Evolutionary conservation across 331 rosid genomes (phyloP).

Genomic region (Arachis monticola): DNA sequence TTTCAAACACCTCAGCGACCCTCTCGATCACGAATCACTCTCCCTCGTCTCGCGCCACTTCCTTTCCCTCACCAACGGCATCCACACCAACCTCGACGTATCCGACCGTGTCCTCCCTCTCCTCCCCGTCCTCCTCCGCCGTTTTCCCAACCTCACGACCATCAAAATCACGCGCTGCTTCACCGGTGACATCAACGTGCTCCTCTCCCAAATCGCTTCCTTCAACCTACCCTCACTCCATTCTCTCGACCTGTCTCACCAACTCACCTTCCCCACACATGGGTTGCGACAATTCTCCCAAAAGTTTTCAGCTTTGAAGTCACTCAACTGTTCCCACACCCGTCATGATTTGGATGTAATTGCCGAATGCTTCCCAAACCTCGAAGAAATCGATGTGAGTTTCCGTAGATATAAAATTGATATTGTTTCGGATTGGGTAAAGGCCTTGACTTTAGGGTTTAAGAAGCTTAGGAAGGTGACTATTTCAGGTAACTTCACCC

Average conservation of each 20-base stretch:
- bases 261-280: slow-evolving; percentile 23
- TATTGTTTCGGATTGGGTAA: not conserved
- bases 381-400: slow-evolving; percentile 63
- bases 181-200: too few species aligned
- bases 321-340: slow-evolving; percentile 46
- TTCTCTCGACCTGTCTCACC: slow-evolving; percentile 52
- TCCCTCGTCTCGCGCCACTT: slow-evolving; percentile 58
- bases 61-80: slow-evolving; percentile 49
- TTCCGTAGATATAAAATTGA: too few species aligned
- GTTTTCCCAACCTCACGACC: slow-evolving; percentile 39
- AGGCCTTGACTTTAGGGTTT: slow-evolving; percentile 41
- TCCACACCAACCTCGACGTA: slow-evolving; percentile 44
- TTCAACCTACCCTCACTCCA: slow-evolving; percentile 43
- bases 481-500: slow-evolving; percentile 53
- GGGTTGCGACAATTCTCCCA: slow-evolving; percentile 44
- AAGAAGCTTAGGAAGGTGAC: slow-evolving; percentile 54
- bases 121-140: slow-evolving; percentile 43
- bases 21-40: slow-evolving; percentile 37
- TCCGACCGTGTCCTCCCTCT: slow-evolving; percentile 17
- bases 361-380: slow-evolving; percentile 49
- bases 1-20: slow-evolving; percentile 35
- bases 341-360: slow-evolving; percentile 41
- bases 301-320: slow-evolving; percentile 40
- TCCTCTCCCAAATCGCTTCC: slow-evolving; percentile 47
- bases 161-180: slow-evolving; percentile 33